These are phyloP conservation scores for Globisporangium nunn DNA, from an alignment of 352 stramenopile genomes.

Conservation along the genomic window DNA sequence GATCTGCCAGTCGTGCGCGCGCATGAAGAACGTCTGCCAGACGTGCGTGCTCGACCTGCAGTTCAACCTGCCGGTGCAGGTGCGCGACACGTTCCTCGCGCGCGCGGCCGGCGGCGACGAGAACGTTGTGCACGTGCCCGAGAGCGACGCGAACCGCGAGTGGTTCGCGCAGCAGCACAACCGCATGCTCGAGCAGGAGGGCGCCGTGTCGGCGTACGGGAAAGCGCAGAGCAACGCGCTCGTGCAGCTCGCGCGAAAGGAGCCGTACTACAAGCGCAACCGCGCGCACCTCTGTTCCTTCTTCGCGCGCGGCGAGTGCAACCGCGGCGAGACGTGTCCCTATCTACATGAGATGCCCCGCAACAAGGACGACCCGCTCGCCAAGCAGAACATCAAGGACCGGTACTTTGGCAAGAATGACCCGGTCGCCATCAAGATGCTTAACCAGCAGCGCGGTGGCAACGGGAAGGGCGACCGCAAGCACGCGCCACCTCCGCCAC, in stretches of 20 bases:
- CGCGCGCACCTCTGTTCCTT: constrained; percentile 92
- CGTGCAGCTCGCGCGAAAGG: constrained; percentile 75
- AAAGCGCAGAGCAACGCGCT: constrained; percentile 75
- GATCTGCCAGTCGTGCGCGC: constrained; percentile 97
- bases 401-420: constrained; percentile 93
- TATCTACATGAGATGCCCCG: constrained; percentile 94
- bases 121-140: constrained; percentile 69
- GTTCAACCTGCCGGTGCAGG: constrained; percentile 94
- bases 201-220: constrained; percentile 81
- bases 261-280: constrained; percentile 91
- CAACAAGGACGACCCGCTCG: constrained; percentile 88
- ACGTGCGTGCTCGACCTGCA: constrained; percentile 98
- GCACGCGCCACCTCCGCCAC: constrained; percentile 21
- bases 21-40: constrained; percentile 99
- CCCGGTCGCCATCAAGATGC: constrained; percentile 89
- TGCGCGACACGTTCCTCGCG: constrained; percentile 88
- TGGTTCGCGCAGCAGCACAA: constrained; percentile 92
- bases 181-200: constrained; percentile 88
- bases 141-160: constrained; percentile 92
- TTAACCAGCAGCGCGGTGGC: constrained; percentile 26
- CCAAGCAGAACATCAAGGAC: constrained; percentile 95
- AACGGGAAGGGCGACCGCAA: constrained; percentile 18
- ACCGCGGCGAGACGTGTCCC: constrained; percentile 87
- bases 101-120: constrained; percentile 30
- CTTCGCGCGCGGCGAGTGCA: constrained; percentile 92